These are phyloP conservation scores for Boletales sp. DNA, from an alignment of 768 basidiomycete species.

Conservation along the genomic window DNA sequence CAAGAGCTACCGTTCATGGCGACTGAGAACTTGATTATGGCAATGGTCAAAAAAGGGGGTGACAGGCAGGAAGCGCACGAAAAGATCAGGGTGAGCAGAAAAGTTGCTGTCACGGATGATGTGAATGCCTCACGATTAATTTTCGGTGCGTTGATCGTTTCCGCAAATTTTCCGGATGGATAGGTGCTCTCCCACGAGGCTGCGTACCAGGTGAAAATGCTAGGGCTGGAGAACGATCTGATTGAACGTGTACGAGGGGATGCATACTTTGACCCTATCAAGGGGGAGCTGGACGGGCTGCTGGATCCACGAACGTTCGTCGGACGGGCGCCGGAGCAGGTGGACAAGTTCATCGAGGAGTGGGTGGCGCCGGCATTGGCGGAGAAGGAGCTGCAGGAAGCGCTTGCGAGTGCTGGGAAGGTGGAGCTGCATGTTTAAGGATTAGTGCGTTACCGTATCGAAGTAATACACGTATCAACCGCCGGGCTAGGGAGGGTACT, in stretches of 20 bases:
- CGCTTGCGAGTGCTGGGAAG: conserved; percentile 47
- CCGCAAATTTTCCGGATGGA: not conserved
- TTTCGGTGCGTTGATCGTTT: conserved; percentile 6
- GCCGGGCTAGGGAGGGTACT: too few relatives aligned
- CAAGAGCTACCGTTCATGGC: conserved; percentile 99
- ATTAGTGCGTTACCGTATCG: too few relatives aligned
- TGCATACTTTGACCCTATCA: conserved; percentile 88
- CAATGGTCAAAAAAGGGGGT: conserved; percentile 90
- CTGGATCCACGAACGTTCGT: conserved; percentile 88
- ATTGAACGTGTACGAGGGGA: conserved; percentile 82
- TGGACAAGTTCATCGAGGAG: conserved; percentile 79
- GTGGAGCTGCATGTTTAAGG: conserved; percentile 55
- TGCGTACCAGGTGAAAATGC: conserved; percentile 88
- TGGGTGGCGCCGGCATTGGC: conserved; percentile 84
- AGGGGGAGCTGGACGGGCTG: conserved; percentile 68
- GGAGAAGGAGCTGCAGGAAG: conserved; percentile 51
- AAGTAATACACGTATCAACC: too few relatives aligned
- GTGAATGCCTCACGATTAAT: conserved; percentile 9
- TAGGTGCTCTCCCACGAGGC: conserved; percentile 94
- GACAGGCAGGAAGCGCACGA: conserved; percentile 98
- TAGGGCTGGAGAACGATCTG: conserved; percentile 93
- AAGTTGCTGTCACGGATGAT: conserved; percentile 10
- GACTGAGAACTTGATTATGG: conserved; percentile 99
- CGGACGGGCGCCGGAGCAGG: conserved; percentile 93
- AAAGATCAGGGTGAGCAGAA: conserved; percentile 72